A percentile compares a stretch with the other conserved stretches of the same genome.
Evolutionary conservation across 345 rosid species (phyloP).

Genomic region (Salix caprea): DNA sequence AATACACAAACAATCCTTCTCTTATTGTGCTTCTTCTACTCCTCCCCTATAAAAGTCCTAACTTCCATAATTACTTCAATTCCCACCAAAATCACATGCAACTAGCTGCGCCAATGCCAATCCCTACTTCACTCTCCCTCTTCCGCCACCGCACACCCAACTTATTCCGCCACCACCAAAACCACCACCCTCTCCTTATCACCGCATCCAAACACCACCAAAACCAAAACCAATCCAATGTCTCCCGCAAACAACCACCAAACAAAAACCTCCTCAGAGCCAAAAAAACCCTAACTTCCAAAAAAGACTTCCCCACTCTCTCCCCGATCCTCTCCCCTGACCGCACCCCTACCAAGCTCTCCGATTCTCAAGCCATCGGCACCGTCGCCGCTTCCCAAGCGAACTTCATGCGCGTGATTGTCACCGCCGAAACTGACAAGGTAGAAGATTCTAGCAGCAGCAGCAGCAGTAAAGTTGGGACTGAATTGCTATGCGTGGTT

Average conservation of each 20-base stretch:
- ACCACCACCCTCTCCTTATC: conserved; percentile 22
- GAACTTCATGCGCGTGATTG: conserved; percentile 91
- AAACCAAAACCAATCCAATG: conserved; percentile 22
- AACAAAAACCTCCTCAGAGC: conserved; percentile 66
- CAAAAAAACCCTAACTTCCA: conserved; percentile 34
- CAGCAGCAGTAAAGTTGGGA: conserved; percentile 16
- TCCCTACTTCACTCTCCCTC: conserved; percentile 45
- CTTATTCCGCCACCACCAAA: conserved; percentile 40
- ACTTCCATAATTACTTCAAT: not conserved
- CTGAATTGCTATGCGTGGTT: conserved; percentile 87
- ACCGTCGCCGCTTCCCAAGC: conserved; percentile 88
- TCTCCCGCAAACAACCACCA: conserved; percentile 47
- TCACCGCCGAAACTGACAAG: conserved; percentile 27
- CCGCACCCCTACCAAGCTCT: conserved; percentile 39
- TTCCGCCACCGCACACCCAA: conserved; percentile 36
- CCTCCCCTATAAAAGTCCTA: not conserved
- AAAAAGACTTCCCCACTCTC: conserved; percentile 57
- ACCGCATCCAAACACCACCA: conserved; percentile 48
- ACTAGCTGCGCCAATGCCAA: conserved; percentile 31
- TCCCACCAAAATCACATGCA: not conserved
- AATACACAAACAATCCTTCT: too few species aligned
- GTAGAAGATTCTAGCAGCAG: not conserved
- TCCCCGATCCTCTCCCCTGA: conserved; percentile 61
- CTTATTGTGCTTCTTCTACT: not conserved
- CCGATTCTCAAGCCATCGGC: conserved; percentile 80